A percentile compares a stretch with the other conserved stretches of the same genome.
These are phyloP conservation scores for Kluyveromyces lactis DNA, from an alignment of 805 yeast genomes.

Conservation along the genomic window DNA sequence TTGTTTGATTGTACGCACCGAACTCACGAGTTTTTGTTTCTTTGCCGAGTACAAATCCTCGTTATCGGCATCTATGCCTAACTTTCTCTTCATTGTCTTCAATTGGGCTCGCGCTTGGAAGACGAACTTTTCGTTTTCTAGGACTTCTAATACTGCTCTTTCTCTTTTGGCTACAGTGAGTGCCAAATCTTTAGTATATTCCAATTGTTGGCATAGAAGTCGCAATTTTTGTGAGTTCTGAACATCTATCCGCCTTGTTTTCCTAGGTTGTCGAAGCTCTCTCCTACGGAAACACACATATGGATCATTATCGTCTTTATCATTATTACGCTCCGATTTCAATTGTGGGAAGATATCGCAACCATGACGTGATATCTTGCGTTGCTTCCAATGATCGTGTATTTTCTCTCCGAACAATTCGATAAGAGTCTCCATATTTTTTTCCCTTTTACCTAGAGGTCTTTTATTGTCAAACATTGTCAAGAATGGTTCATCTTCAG, in stretches of 20 bases:
- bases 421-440: conserved; percentile 35
- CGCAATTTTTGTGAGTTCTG: conserved; percentile 81
- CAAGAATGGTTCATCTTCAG: conserved; percentile 37
- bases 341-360: conserved; percentile 63
- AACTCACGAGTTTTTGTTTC: conserved; percentile 41
- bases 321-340: conserved; percentile 78
- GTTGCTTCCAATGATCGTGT: conserved; percentile 72
- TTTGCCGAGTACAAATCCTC: conserved; percentile 74
- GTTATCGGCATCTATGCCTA: conserved; percentile 77
- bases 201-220: conserved; percentile 64
- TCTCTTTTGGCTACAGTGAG: conserved; percentile 63
- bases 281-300: conserved; percentile 93
- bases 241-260: conserved; percentile 89
- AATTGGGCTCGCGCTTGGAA: conserved; percentile 68
- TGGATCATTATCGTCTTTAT: conserved; percentile 90
- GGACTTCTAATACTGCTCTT: conserved; percentile 43
- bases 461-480: conserved; percentile 42
- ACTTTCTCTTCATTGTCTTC: conserved; percentile 63
- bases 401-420: conserved; percentile 55
- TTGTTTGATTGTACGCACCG: conserved; percentile 8
- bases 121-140: conserved; percentile 55
- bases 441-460: conserved; percentile 35
- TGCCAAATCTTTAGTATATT: conserved; percentile 62
- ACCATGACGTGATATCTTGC: conserved; percentile 68
- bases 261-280: conserved; percentile 90